Conservation (phyloP, 192 early-diverging fungal genomes). For the Coemansia biformis region DNA sequence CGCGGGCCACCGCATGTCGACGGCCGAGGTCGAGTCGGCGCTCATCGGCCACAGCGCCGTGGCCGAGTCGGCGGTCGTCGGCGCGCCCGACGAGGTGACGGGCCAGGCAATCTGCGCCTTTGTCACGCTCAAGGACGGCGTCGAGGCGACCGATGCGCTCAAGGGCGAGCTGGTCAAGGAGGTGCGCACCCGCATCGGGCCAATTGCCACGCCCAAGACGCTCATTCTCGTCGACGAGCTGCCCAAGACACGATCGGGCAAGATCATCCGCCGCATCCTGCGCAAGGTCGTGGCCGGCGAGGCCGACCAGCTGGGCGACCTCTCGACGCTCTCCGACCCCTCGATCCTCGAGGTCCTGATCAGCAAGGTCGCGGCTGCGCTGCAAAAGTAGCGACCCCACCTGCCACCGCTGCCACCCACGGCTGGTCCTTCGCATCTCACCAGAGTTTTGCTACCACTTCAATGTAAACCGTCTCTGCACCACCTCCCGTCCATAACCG, state of each 20-base stretch:
- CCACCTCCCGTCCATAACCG: neutral
- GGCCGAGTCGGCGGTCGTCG: constrained; percentile 89
- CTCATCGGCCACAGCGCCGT: constrained; percentile 72
- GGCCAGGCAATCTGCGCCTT: constrained; percentile 89
- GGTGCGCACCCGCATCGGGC: constrained; percentile 85
- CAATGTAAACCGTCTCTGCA: too few species aligned
- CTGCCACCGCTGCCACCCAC: neutral
- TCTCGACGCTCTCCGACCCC: constrained; percentile 82
- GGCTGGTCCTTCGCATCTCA: too few species aligned
- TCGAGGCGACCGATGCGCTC: constrained; percentile 49
- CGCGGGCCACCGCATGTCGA: constrained; percentile 87
- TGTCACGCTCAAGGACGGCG: constrained; percentile 68
- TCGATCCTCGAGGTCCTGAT: constrained; percentile 55
- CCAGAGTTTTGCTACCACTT: too few species aligned
- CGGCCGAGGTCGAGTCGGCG: constrained; percentile 92
- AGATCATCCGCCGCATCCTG: constrained; percentile 94
- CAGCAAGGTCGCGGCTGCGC: constrained; percentile 33
- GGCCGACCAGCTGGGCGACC: constrained; percentile 79
- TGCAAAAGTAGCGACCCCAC: constrained; percentile 12
- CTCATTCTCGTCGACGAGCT: constrained; percentile 82
- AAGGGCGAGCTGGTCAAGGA: constrained; percentile 63
- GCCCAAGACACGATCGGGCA: constrained; percentile 93
- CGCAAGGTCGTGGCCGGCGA: constrained; percentile 89
- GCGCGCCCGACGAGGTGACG: constrained; percentile 79
- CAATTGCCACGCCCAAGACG: constrained; percentile 86